Percentiles rank a stretch among this genome's conserved stretches.
phyloP scores from a whole-genome alignment of 2,329 filamentous ascomycete species.

The Aspergillus sp. region DNA sequence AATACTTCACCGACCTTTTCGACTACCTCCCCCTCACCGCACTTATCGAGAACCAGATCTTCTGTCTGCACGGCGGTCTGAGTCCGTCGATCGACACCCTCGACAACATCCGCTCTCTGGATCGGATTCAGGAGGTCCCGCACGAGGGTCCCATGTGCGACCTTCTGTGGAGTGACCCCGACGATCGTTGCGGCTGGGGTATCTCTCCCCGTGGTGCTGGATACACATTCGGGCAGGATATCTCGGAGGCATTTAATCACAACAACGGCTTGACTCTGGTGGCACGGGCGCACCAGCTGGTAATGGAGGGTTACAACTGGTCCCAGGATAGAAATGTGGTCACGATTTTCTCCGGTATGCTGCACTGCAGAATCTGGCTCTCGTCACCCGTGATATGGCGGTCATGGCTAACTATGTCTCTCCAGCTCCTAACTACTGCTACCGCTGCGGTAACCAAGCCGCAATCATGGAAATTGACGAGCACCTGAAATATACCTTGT shows the following conservation, averaged over 20 bases:
- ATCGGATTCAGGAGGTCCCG: slow-evolving; percentile 96
- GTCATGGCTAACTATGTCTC: slow-evolving; percentile 27
- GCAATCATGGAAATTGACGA: slow-evolving; percentile 99
- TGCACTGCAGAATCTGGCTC: slow-evolving; percentile 20
- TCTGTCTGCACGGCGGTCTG: slow-evolving; percentile 95
- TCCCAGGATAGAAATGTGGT: slow-evolving; percentile 97
- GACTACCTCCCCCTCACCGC: slow-evolving; percentile 97
- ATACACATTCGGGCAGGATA: slow-evolving; percentile 95
- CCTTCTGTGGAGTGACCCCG: slow-evolving; percentile 95
- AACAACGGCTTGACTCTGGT: slow-evolving; percentile 97
- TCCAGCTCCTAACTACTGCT: slow-evolving; percentile 87
- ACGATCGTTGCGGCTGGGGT: slow-evolving; percentile 94
- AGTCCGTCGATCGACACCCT: slow-evolving; percentile 95
- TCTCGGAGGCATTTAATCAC: slow-evolving; percentile 98
- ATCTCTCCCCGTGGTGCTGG: slow-evolving; percentile 93
- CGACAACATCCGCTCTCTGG: slow-evolving; percentile 91
- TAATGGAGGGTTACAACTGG: slow-evolving; percentile 99
- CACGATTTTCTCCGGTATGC: slow-evolving; percentile 89
- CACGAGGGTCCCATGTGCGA: slow-evolving; percentile 99
- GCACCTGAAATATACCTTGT: slow-evolving; percentile 99
- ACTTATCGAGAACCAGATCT: slow-evolving; percentile 98
- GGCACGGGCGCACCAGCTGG: slow-evolving; percentile 93
- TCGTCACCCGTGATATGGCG: not conserved
- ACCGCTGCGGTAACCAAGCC: slow-evolving; percentile 97
- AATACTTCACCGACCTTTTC: slow-evolving; percentile 98